A percentile compares a stretch with the other conserved stretches of the same genome.
These are phyloP conservation scores for Fraxinus baroniana DNA, from an alignment of 305 asterid genomes.

Conservation along the genomic window DNA sequence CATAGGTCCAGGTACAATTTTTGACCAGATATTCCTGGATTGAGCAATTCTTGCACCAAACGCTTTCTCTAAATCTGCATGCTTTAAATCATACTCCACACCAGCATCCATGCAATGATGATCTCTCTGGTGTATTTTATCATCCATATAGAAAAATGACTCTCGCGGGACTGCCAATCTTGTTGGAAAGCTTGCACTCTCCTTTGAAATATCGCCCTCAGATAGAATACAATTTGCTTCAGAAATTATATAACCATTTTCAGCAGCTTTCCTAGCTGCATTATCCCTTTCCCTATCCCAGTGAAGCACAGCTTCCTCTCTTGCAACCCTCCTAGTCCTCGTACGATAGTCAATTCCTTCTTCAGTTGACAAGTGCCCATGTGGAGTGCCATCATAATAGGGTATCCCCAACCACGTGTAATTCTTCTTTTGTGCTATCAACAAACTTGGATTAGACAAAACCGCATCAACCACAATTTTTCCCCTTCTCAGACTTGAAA, in stretches of 20 bases:
- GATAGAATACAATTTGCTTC: constrained; percentile 44
- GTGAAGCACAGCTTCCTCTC: constrained; percentile 72
- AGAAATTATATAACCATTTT: constrained; percentile 66
- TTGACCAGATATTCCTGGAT: constrained; percentile 63
- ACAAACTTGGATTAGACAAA: constrained; percentile 66
- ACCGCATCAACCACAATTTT: constrained; percentile 90
- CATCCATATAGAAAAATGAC: constrained; percentile 64
- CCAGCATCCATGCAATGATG: constrained; percentile 99
- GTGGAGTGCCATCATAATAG: constrained; percentile 58
- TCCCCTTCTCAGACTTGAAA: constrained; percentile 89
- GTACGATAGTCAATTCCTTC: constrained; percentile 96
- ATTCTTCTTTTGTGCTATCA: constrained; percentile 81
- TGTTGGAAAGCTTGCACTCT: constrained; percentile 42
- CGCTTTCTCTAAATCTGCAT: constrained; percentile 94
- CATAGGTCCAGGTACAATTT: constrained; percentile 55
- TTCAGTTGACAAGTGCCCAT: constrained; percentile 73
- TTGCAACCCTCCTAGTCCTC: constrained; percentile 71
- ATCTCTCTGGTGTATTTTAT: constrained; percentile 86
- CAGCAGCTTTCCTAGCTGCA: constrained; percentile 75
- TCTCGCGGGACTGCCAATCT: constrained; percentile 53
- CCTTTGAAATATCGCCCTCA: constrained; percentile 55
- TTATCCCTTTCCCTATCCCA: constrained; percentile 83
- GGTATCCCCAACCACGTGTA: constrained; percentile 96
- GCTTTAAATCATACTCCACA: constrained; percentile 89
- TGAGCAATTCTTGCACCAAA: constrained; percentile 70